Evolutionary conservation across 78 protist species (phyloP).

Genomic region (Dictyostelium capitatum): DNA sequence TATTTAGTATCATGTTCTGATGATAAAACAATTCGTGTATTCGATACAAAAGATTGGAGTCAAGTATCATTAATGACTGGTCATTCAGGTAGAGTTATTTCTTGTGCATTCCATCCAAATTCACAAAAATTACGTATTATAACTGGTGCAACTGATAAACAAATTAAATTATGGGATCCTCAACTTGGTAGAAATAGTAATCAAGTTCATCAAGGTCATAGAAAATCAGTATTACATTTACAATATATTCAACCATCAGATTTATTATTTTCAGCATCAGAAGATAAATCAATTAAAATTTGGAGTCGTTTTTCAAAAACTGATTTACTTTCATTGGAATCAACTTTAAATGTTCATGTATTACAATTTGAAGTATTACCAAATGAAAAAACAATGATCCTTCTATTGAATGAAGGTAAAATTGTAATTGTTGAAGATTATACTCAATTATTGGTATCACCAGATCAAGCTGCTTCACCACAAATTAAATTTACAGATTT

Average conservation of each 20-base stretch:
- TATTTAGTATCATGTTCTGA: constrained; percentile 69
- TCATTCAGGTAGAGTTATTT: constrained; percentile 77
- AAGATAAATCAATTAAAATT: constrained; percentile 35
- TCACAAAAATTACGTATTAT: not conserved
- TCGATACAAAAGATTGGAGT: constrained; percentile 56
- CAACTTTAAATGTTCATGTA: not conserved
- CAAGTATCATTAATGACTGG: constrained; percentile 72
- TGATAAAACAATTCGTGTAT: constrained; percentile 66
- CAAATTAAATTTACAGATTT: not conserved
- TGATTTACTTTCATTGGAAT: not conserved
- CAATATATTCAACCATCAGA: not conserved
- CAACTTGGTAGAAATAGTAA: constrained; percentile 27
- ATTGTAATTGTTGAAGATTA: not conserved
- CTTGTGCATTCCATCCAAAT: constrained; percentile 57
- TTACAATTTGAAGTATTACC: not conserved
- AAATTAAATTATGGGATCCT: constrained; percentile 74
- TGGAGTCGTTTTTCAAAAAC: constrained; percentile 40
- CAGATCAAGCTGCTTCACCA: not conserved
- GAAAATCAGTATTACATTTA: constrained; percentile 6
- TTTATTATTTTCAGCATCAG: constrained; percentile 22
- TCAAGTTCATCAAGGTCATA: constrained; percentile 59
- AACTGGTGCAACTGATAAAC: constrained; percentile 71
- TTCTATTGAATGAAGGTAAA: not conserved
- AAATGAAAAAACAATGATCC: not conserved
- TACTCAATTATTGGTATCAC: not conserved